Evolutionary conservation across 2,329 filamentous ascomycete species (phyloP), one percentile per base, ranked within the genome.

Genomic region (Neodidymelliopsis sp.): DNA sequence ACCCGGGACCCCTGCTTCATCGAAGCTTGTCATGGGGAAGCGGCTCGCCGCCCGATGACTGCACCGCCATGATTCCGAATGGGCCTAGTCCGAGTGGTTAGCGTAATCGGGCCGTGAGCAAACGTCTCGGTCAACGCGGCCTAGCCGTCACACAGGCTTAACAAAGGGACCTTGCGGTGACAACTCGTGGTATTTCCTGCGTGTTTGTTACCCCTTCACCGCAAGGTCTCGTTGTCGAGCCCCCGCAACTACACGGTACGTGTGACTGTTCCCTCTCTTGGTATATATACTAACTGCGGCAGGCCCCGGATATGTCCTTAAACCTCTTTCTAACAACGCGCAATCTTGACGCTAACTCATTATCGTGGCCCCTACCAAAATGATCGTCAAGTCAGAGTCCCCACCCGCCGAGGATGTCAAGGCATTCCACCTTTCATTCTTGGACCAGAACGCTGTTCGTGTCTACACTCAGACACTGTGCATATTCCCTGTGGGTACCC

Each of bases 381-480:
- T 70, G 59, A 65, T 68, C 50, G 50, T 61, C 53, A 67, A 62
- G 46, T 49, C 60, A 39, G 49, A 55, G 13, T 48, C 42, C 40
- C 56, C 60, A 20, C 58, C 60, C 27, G 37, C 48, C 19, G 53
- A 53, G 45, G 56, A 54, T n/a, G 52, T 53, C 33, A 57, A 58
- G 27, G 54, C 51, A 6, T 61, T 71, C 43, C 59, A 69, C 40
- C 58, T 71, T 7, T 66, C 66, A 12, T 55, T 60, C 33, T 23
- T 66, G 15, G 68, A 71, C 36, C 67, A 71, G 29, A 67, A 66
- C 37, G 59, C 60, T 9, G 66, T 67, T 43, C 64, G 68, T 28
- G 65, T 65, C 6, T 70, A 70, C 49, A 68, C 61, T 10, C 67
- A 65, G 31, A 63, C 61, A 8, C 54, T 71, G 13, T 56, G 58